Base-by-base conservation (phyloP, 1,284 basidiomycete genomes). In the Termitomyces sp. region DNA sequence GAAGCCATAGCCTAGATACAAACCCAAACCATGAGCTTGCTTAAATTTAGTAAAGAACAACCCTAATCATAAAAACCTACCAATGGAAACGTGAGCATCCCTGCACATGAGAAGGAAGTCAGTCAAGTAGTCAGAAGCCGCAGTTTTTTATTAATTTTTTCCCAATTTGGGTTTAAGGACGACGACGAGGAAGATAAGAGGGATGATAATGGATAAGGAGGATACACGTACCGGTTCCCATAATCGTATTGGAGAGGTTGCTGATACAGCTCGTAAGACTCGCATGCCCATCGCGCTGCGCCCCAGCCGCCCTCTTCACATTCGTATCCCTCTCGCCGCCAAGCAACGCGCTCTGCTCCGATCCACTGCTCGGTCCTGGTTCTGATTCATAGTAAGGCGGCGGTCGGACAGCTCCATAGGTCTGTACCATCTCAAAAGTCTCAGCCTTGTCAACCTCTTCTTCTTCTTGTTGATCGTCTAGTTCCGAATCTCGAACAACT, bases 241-340 rank as follows among this genome's bases (percentile, higher is more conserved):
- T 88, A 62, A 93, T 92, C 0, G 92, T 95, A 63, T 95, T 92
- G 42, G 83, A 75, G 49, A 93, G 72, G 63, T 94, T 94, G 58
- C 86, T 83, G 46, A 88, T 76, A 54, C 79, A 83, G 58, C 87
- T 88, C 21, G 74, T 60, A 30, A 91, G 67, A 41, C 71, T 80
- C 24, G 86, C 88, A 67, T 82, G 80, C 0, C 88, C 88, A 37
- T 88, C 84, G 41, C 60, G 60, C 60, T 75, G 66, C 9, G 28
- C 54, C n/a, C n/a, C n/a, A n/a, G n/a, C n/a, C 3, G 52, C 54
- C n/a, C 57, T 57, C 57, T 68, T 69, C 26, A 59, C 55, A 6
- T 62, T 57, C 11, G 71, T 61, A 46, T 71, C 71, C 37, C 65
- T 66, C 46, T 71, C 71, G 28, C 67, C 70, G 33, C 79, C 79